Percentiles rank a stretch among this genome's conserved stretches.
phyloP scores from a whole-genome alignment of 805 yeast species.

The Lipomyces japonicus region DNA sequence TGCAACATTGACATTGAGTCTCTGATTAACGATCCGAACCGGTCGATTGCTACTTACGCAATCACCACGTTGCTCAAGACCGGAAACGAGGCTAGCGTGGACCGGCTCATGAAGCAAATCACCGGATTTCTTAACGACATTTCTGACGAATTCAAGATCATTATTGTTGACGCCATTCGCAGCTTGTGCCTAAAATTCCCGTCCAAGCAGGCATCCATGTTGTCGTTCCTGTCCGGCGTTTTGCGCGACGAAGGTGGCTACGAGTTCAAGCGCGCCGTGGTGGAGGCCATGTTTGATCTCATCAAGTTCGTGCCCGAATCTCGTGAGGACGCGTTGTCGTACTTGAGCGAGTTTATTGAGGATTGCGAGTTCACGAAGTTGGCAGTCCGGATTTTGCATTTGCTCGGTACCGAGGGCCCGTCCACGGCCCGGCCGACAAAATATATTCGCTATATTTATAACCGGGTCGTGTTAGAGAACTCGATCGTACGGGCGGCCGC shows the following conservation, averaged over 20 bases:
- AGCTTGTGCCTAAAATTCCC: conserved; percentile 92
- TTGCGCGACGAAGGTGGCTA: conserved; percentile 90
- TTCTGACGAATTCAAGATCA: conserved; percentile 91
- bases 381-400: conserved; percentile 84
- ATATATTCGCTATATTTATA: conserved; percentile 92
- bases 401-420: conserved; percentile 95
- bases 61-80: conserved; percentile 94
- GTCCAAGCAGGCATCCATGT: conserved; percentile 76
- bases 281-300: conserved; percentile 89
- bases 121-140: conserved; percentile 87
- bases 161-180: conserved; percentile 91
- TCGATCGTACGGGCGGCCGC: conserved; percentile 95
- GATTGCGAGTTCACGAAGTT: conserved; percentile 96
- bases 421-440: conserved; percentile 76
- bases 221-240: conserved; percentile 74
- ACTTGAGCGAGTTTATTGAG: conserved; percentile 93
- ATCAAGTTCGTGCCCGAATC: conserved; percentile 82
- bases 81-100: conserved; percentile 85
- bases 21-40: conserved; percentile 80
- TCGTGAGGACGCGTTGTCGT: conserved; percentile 75
- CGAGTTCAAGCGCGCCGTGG: conserved; percentile 76
- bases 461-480: conserved; percentile 93
- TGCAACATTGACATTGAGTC: conserved; percentile 84
- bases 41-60: conserved; percentile 93
- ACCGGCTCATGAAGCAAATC: conserved; percentile 81